Base-by-base conservation (phyloP, 2,329 filamentous ascomycete species). In the Curvularia sp. region DNA sequence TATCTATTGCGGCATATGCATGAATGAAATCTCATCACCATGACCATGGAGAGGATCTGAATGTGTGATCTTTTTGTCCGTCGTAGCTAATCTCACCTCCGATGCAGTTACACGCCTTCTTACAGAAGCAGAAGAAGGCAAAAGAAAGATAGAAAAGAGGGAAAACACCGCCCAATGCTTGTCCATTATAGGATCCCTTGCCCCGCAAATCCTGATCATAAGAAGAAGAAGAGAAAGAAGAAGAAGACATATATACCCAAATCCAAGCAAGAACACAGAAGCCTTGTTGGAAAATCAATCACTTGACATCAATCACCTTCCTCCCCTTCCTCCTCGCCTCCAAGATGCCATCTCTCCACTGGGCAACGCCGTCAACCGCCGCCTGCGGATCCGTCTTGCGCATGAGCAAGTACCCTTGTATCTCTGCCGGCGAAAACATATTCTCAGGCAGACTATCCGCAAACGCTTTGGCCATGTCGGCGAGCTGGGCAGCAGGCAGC, bases 361-460 rank as follows among this genome's bases (percentile, higher is more conserved):
- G 23, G 8, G 10, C 38, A 1, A 54, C 55, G 3, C 36, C 55
- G 0, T 49, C 51, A 18, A 61, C 18, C 18, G 59, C 59, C 0
- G 53, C 49, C 25, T 51, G 25, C 3, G 59, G 56, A 49, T 62
- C 59, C 6, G n/a, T 21, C 47, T 60, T 62, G 25, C 45, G 38
- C 49, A 54, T 42, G 2, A 63, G 28, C 1, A 69, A 39, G 13
- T 60, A 65, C 0, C 59, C 61, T 18, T 67, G 63, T 0, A 67
- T 48, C 18, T 69, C 65, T 3, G 65, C 65, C 0, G 61, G 65
- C 5, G 64, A 63, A 12, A 66, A 49, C 3, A 38, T 25, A 1
- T 25, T 10, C 10, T 61, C 55, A 0, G 64, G 64, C 1, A 63
- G 28, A 10, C 42, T 47, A 2, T 36, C 21, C 4, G 59, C 60